Base-by-base conservation (phyloP, 176 grass and related monocot genomes). In the Hordeum vulgare region DNA sequence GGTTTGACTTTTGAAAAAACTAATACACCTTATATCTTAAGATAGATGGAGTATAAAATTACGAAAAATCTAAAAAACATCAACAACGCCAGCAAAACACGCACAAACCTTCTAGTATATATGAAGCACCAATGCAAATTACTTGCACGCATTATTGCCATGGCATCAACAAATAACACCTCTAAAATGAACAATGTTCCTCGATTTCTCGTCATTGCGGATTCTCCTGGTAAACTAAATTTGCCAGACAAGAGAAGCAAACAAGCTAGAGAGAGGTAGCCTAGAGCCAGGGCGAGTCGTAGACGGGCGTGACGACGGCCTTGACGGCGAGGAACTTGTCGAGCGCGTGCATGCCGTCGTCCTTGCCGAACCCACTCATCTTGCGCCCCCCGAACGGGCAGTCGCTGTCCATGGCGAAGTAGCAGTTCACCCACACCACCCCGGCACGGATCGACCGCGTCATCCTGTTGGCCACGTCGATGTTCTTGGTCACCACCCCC, bases 311-410 rank as follows among this genome's bases (percentile, higher is more conserved):
- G 78, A 97, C 82, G n/a, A 92, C 90, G 59, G 90, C 9, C 84
- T 94, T 94, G 49, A 87, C 56, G 58, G 84, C 84, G 14, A 97
- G 86, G 83, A 80, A 96, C 85, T 96, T 96, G 56, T 93, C 85
- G 56, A 93, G 86, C 13, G 86, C 90, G 66, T 93, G 83, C 86
- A 96, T 81, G 72, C 94, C 39, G n/a, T 66, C 21, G 81, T 93
- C 93, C 83, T 88, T 96, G 42, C 90, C 93, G 76, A 86, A 86
- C 1, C 90, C 94, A 67, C 94, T 96, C 94, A 96, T 93, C 90
- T 88, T 89, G 20, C 69, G 87, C 0, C 94, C 90, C 0, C 94
- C 94, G 42, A 96, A 91, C 8, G 94, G 90, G 29, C 80, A 82
- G 77, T 85, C 88, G 54, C 13, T 11, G 40, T 88, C 74, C 64